Conservation (phyloP, 768 basidiomycete species). For the Punctularia strigosozonata region DNA sequence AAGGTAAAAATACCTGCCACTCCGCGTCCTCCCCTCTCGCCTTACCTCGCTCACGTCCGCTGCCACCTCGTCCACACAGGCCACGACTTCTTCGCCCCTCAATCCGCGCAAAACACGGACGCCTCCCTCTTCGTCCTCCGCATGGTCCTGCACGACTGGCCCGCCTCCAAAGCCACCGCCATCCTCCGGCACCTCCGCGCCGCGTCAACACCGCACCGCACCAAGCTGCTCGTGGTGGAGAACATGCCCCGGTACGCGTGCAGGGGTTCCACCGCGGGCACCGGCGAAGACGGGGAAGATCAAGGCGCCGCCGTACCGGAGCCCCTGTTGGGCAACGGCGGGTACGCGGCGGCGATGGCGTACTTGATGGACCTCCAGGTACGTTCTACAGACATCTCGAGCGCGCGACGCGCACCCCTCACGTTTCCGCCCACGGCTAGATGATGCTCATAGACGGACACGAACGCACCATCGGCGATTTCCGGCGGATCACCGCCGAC, state of each 20-base stretch:
- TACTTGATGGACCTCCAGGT: no score
- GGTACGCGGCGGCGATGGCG: no score
- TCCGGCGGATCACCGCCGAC: no score
- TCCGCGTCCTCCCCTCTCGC: no score
- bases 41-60: no score
- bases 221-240: slow-evolving; percentile 14
- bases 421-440: no score
- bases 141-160: slow-evolving; percentile 16
- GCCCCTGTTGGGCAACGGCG: slow-evolving; percentile 6
- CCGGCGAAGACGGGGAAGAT: not conserved
- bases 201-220: slow-evolving; percentile 9
- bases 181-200: slow-evolving; percentile 13
- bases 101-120: slow-evolving; percentile 10
- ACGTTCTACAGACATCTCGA: no score
- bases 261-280: not conserved
- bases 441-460: no score
- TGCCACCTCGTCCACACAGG: no score
- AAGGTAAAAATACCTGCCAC: no score
- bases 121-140: slow-evolving; percentile 14
- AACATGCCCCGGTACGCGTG: slow-evolving; percentile 8
- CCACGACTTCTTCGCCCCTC: slow-evolving; percentile 8
- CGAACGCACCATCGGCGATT: no score
- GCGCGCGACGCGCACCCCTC: no score
- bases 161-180: slow-evolving; percentile 2
- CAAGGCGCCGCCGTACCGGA: slow-evolving; percentile 1